These are phyloP conservation scores for Trametes sp. DNA, from an alignment of 1,284 basidiomycete genomes.

Conservation along the genomic window DNA sequence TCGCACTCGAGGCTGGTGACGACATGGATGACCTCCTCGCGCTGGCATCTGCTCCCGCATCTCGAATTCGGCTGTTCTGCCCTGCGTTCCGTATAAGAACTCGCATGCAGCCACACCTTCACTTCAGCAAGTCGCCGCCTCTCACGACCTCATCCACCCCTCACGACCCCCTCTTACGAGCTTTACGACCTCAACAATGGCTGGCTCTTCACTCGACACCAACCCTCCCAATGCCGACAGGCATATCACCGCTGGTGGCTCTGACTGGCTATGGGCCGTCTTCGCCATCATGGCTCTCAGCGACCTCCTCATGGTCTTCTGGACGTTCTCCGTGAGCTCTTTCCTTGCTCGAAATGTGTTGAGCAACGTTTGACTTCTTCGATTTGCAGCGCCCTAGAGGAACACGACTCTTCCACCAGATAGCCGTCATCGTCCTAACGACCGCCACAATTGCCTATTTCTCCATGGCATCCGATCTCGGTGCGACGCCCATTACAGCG, in stretches of 20 bases:
- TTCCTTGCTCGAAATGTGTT: no score
- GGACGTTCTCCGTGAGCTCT: constrained; percentile 46
- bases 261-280: constrained; percentile 65
- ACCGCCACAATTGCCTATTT: constrained; percentile 57
- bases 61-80: background rate
- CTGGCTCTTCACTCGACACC: constrained; percentile 36
- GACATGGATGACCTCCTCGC: constrained; percentile 15
- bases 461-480: constrained; percentile 66
- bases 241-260: constrained; percentile 50
- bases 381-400: constrained; percentile 48
- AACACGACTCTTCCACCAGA: constrained; percentile 56
- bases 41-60: background rate
- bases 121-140: background rate
- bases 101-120: background rate
- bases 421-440: constrained; percentile 54
- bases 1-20: constrained; percentile 4
- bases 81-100: background rate
- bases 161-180: constrained; percentile 6
- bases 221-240: constrained; percentile 50
- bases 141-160: background rate
- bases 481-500: constrained; percentile 54
- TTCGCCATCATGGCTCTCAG: constrained; percentile 56
- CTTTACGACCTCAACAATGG: constrained; percentile 24
- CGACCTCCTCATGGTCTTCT: constrained; percentile 47
- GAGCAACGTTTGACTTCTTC: background rate